phyloP scores from a whole-genome alignment of 2,329 filamentous ascomycete genomes.

The Metarhizium anisopliae region DNA sequence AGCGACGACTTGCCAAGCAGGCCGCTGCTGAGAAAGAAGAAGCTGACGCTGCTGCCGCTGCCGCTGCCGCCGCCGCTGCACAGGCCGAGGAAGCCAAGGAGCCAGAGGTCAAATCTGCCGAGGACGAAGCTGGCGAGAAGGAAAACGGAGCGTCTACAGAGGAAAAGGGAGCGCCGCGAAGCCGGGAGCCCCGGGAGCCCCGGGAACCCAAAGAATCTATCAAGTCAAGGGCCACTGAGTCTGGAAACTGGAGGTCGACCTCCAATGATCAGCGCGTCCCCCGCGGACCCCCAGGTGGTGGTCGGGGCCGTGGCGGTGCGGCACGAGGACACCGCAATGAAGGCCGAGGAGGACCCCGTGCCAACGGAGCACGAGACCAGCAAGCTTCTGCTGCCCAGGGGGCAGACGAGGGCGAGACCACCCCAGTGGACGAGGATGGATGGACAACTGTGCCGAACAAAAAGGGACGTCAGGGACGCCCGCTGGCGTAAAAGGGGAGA shows the following conservation, averaged over 20 bases:
- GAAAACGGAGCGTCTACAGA: conserved; percentile 22
- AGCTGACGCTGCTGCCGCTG: conserved; percentile 23
- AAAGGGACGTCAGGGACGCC: conserved; percentile 28
- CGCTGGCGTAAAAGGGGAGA: conserved; percentile 13
- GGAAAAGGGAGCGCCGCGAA: conserved; percentile 14
- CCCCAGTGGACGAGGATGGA: conserved; percentile 46
- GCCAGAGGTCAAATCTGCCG: conserved; percentile 21
- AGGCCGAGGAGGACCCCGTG: conserved; percentile 32
- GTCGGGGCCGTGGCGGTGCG: conserved; percentile 23
- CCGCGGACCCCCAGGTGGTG: conserved; percentile 33
- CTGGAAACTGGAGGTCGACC: conserved; percentile 51
- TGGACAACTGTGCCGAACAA: conserved; percentile 48
- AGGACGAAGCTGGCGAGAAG: conserved; percentile 15
- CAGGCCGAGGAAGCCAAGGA: conserved; percentile 24
- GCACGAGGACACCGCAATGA: conserved; percentile 34
- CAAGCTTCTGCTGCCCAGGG: conserved; percentile 24
- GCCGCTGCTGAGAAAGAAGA: conserved; percentile 41
- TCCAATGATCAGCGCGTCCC: conserved; percentile 38
- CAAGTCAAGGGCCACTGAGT: conserved; percentile 48
- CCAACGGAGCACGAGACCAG: conserved; percentile 36
- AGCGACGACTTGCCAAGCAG: conserved; percentile 53
- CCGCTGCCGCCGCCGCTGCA: conserved; percentile 12
- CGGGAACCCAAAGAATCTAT: conserved; percentile 34
- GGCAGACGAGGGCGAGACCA: conserved; percentile 18
- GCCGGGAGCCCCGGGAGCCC: conserved; percentile 29